Evolutionary conservation across 768 basidiomycete species (phyloP).

Genomic region (Boletellus emodensis): DNA sequence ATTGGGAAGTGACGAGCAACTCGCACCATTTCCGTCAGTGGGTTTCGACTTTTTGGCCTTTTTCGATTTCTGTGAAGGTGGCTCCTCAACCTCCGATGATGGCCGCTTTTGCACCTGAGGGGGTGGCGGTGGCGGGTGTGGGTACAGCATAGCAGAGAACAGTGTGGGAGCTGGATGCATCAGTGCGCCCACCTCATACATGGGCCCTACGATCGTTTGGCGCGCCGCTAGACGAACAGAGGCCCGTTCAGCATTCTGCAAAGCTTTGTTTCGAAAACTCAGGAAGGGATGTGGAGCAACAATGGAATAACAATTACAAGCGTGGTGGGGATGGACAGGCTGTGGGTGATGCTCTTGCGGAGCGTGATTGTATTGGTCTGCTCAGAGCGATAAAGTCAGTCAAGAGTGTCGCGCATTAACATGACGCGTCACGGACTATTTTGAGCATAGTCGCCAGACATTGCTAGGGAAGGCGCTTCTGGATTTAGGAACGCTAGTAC

Average conservation of each 20-base stretch:
- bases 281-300: constrained; percentile 17
- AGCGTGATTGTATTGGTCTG: constrained; percentile 32
- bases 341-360: constrained; percentile 35
- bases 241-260: constrained; percentile 51
- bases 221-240: constrained; percentile 59
- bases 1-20: constrained; percentile 1
- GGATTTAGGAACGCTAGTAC: constrained; percentile 13
- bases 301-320: constrained; percentile 31
- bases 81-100: constrained; percentile 37
- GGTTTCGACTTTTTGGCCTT: constrained; percentile 41
- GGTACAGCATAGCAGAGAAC: constrained; percentile 29
- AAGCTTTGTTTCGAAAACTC: constrained; percentile 36
- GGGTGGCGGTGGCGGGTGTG: constrained; percentile 26
- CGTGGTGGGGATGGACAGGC: constrained; percentile 24
- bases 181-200: constrained; percentile 33
- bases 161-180: constrained; percentile 28
- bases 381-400: constrained; percentile 14
- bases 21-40: constrained; percentile 33
- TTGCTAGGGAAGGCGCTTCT: constrained; percentile 29
- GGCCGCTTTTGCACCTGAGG: constrained; percentile 35
- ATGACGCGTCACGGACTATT: constrained; percentile 37
- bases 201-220: constrained; percentile 31
- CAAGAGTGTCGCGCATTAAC: constrained; percentile 3
- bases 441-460: constrained; percentile 41
- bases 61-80: constrained; percentile 44